Evolutionary conservation across 2,329 filamentous ascomycete genomes (phyloP), one percentile per base, ranked within the genome.

Genomic region (Phyllosticta citriasiana): DNA sequence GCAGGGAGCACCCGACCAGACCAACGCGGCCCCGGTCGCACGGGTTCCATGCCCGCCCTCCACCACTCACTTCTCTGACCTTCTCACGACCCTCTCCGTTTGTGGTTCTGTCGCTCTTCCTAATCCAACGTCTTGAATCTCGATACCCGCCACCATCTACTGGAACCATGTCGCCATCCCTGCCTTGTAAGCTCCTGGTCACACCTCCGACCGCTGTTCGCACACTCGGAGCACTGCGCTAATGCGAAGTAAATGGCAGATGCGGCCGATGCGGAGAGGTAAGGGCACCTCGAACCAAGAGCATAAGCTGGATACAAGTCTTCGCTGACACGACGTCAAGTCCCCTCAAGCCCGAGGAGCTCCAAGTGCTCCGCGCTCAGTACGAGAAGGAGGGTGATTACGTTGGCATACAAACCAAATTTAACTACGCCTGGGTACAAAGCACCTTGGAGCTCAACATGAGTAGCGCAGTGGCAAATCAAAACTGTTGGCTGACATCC

Each of bases 301-400:
- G 1, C 7, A n/a, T n/a, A 7, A 2, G 14, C 19, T 14, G 53
- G 19, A n/a, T 3, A 47, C 40, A 47, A 27, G 16, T 4, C 7
- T 7, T 47, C 25, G 25, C 57, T 62, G 27, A 60, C 58, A 19
- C 33, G 33, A 27, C 24, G 61, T 67, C 59, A 68, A 94, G 91
- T 72, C 89, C 94, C 67, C 83, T 99, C 65, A 95, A 94, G 77
- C 85, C 90, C 61, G 88, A 90, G 57, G 94, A 99, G 77, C 87
- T 99, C 63, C 87, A 92, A 74, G 94, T 97, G 65, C 83, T 99
- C 59, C 89, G 93, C 66, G 82, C 89, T 63, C 94, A 99, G 75
- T 99, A 94, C 74, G 93, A 97, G 73, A 96, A 96, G 73, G 94
- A 99, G 78, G 94, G 93, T 67, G 90, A 96, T 70, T 95, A 96